Evolutionary conservation across 768 basidiomycete species (phyloP).

Genomic region (Aureoboletus auriporus): DNA sequence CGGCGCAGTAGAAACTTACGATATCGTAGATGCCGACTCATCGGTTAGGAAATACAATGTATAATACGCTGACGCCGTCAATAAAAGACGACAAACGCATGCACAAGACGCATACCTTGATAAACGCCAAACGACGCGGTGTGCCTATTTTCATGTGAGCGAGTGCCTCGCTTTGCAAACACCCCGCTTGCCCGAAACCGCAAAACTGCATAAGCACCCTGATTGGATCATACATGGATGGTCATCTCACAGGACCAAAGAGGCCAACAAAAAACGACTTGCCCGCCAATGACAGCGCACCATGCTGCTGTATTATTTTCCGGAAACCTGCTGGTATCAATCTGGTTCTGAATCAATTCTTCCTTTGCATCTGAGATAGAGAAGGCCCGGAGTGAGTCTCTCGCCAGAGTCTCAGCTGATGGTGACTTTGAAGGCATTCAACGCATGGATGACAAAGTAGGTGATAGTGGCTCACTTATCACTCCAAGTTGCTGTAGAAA

Average conservation of each 20-base stretch:
- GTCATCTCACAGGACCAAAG: too few relatives aligned
- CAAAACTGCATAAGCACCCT: conserved; percentile 32
- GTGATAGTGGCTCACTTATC: too few relatives aligned
- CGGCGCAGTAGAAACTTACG: conserved; percentile 25
- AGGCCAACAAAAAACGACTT: background rate
- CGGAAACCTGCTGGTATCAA: conserved; percentile 14
- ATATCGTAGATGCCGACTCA: conserved; percentile 32
- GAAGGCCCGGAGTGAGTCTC: background rate
- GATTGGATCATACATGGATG: background rate
- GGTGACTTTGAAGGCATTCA: conserved; percentile 4
- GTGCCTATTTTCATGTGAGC: conserved; percentile 23
- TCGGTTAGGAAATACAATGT: conserved; percentile 33
- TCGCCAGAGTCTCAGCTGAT: background rate
- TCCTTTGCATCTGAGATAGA: background rate
- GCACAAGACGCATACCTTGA: conserved; percentile 24
- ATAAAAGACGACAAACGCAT: background rate
- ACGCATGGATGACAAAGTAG: background rate
- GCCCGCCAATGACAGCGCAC: conserved; percentile 22
- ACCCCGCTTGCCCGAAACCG: conserved; percentile 31
- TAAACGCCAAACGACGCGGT: conserved; percentile 37
- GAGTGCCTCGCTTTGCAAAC: background rate
- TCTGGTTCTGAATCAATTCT: background rate
- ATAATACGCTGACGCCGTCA: conserved; percentile 33
- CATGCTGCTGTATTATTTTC: conserved; percentile 28
- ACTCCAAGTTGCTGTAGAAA: too few relatives aligned